Evolutionary conservation across 176 grass and related monocot species (phyloP), one percentile per base, ranked within the genome.

Genomic region (Raddia guianensis): DNA sequence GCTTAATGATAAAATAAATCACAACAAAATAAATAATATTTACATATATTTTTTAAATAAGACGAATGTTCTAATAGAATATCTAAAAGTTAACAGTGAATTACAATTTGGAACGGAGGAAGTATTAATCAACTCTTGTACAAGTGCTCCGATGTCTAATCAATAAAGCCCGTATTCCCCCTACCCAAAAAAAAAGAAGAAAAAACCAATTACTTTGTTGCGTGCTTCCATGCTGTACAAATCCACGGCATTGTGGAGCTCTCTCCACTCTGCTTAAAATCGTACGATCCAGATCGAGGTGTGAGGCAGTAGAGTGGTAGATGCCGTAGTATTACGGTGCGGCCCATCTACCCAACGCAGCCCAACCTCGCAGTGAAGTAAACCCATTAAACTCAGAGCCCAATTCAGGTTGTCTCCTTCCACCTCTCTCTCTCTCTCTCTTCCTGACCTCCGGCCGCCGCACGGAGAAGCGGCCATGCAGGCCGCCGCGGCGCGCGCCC

Each of bases 401-500:
- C 63, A 77, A 34, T 19, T 68, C 32, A 60, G 54, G 64, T 44
- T 10, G 63, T 32, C 13, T 61, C 32, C 21, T 67, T 3, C 3
- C 40, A 6, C 44, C 51, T 48, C 46, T 1, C 34, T 12, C 12
- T 8, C n/a, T 15, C 19, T 12, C 18, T 62, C 33, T 52, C 48
- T 8, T 21, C 45, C 49, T 76, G 58, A 50, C 49, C 49, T 66
- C 51, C 78, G 72, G 60, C 83, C 83, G 73, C 78, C 87, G 73
- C 83, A 42, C 33, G 59, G 58, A 66, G 71, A 21, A 13, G 70
- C 13, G 42, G 78, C 43, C 78, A 86, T 86, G 88, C 83, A 86
- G 80, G 83, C 83, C 70, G 82, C 84, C 59, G 69, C 78, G 59
- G 84, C 40, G 52, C 68, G 73, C 64, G 85, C 86, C n/a, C 89